Conservation (phyloP, 2,329 filamentous ascomycete genomes). For the Blastomyces parvus region DNA sequence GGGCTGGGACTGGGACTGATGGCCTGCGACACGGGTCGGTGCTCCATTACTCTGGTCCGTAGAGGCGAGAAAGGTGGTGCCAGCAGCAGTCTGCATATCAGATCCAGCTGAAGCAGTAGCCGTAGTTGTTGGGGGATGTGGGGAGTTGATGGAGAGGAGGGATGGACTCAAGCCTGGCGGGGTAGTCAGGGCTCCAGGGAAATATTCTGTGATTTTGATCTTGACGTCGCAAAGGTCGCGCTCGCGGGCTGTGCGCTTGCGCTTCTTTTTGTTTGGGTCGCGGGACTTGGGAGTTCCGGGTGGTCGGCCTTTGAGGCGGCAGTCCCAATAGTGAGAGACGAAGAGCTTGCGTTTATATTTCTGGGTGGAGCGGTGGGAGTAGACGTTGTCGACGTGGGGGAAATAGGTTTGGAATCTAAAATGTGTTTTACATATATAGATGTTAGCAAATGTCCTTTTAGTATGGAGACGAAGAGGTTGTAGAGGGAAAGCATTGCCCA, state of each 20-base stretch:
- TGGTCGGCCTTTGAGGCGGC: constrained; percentile 67
- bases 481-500: not conserved
- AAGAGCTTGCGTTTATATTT: constrained; percentile 74
- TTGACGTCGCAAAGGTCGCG: constrained; percentile 77
- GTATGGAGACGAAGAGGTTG: constrained; percentile 1
- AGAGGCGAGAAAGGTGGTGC: not conserved
- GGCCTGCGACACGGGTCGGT: constrained; percentile 22
- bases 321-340: constrained; percentile 77
- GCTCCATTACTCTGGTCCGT: constrained; percentile 11
- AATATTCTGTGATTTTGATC: constrained; percentile 76
- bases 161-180: constrained; percentile 25
- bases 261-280: constrained; percentile 72
- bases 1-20: constrained; percentile 15
- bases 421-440: constrained; percentile 1
- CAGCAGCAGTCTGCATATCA: not conserved
- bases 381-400: constrained; percentile 74
- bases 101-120: constrained; percentile 12
- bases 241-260: constrained; percentile 64
- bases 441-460: not conserved
- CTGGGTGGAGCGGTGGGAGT: constrained; percentile 74
- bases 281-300: constrained; percentile 70
- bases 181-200: constrained; percentile 41
- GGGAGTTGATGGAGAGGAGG: constrained; percentile 15
- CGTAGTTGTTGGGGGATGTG: constrained; percentile 4
- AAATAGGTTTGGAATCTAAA: constrained; percentile 68